These are phyloP conservation scores for Aegilops speltoides DNA, from an alignment of 176 grass and related monocot genomes.

Conservation along the genomic window DNA sequence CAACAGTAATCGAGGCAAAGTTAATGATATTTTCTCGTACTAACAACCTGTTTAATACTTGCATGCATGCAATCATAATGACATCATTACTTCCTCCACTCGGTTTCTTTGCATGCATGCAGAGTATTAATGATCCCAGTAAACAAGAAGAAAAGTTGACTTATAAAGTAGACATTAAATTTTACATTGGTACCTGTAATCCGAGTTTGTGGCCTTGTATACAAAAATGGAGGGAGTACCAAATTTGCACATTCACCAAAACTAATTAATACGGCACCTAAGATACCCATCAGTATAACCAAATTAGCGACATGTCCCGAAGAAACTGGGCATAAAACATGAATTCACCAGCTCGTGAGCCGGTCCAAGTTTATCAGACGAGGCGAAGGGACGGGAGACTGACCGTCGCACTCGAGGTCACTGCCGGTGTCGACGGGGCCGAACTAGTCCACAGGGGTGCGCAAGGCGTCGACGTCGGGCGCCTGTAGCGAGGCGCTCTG, in stretches of 20 bases:
- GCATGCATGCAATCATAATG: too few species aligned
- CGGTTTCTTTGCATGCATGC: too few species aligned
- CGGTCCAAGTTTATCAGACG: neutral
- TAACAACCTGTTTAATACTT: too few species aligned
- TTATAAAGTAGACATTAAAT: too few species aligned
- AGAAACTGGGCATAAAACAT: neutral
- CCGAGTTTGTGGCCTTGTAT: too few species aligned
- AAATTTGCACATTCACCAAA: neutral
- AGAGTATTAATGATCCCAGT: too few species aligned
- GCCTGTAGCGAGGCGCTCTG: slow-evolving; percentile 60
- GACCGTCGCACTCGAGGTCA: slow-evolving; percentile 78
- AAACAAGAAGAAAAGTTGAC: too few species aligned
- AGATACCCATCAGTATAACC: neutral
- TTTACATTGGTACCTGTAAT: too few species aligned
- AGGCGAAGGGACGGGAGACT: neutral
- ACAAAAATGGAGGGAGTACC: too few species aligned
- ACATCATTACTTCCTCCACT: too few species aligned
- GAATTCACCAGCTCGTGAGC: neutral
- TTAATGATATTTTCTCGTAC: too few species aligned
- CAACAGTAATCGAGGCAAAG: too few species aligned
- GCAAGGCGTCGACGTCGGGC: slow-evolving; percentile 36
- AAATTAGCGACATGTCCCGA: neutral
- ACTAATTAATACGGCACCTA: neutral
- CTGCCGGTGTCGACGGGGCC: slow-evolving; percentile 66
- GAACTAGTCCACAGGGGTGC: slow-evolving; percentile 49